Evolutionary conservation across 1,284 basidiomycete genomes (phyloP), one percentile per base, ranked within the genome.

Genomic region (Marasmius sp.): DNA sequence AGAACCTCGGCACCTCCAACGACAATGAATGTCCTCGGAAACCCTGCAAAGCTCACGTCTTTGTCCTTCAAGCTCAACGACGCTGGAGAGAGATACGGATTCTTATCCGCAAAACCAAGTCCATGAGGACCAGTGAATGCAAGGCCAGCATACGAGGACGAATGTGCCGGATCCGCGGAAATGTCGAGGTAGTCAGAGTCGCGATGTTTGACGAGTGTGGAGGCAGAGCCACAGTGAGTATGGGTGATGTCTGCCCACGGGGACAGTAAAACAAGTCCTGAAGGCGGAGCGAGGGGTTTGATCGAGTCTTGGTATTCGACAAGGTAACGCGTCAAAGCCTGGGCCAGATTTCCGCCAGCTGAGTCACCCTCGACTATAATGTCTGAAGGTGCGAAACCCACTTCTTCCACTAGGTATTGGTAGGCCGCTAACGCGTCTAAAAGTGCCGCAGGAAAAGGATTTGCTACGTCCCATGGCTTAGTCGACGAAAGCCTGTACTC

Each of bases 361-460:
- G 22, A 20, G n/a, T 38, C 34, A 33, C 90, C 91, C 14, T 78
- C 79, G 18, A 94, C 58, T 53, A 89, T 77, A 65, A 93, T 86
- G 68, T 89, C 79, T 9, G 77, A 71, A 7, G 85, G 80, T 1
- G 77, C 68, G 63, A 87, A 82, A 0, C 81, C 80, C 33, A 84
- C 74, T 1, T 68, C 71, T 50, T 81, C 73, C 38, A 88, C 79
- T 8, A 89, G 81, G 67, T 89, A 86, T 58, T 79, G 74, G 69
- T 89, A 90, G 0, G 83, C 85, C 0, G 85, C 80, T 14, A 89
- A 75, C 0, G 83, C 84, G 65, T 90, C 88, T 5, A 89, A 69
- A 1, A 90, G 76, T 16, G 86, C 86, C 0, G 86, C 73, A 0
- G 89, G 88, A 77, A 89, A 89, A 0, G 86, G 78, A 61, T 78